Conservation (phyloP, 441 rosid genomes). For the Euphorbia neoarborescens region DNA sequence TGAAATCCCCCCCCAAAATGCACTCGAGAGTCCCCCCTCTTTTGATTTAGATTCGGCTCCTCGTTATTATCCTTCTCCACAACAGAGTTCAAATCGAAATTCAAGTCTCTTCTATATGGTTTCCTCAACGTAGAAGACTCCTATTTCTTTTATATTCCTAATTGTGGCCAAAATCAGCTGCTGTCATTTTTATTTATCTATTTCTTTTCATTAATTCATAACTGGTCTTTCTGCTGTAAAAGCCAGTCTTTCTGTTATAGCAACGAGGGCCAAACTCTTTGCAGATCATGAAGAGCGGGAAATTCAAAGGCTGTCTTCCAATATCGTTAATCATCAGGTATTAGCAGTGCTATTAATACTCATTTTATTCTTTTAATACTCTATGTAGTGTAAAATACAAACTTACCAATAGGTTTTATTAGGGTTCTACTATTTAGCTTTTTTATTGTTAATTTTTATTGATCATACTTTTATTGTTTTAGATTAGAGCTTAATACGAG, state of each 20-base stretch:
- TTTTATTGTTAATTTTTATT: background rate
- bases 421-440: too few relatives aligned
- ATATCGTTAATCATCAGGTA: slow-evolving; percentile 90
- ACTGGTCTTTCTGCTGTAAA: slow-evolving; percentile 70
- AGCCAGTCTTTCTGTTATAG: slow-evolving; percentile 88
- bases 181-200: too few relatives aligned
- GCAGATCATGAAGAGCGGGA: slow-evolving; percentile 98
- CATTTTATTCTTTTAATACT: background rate
- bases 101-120: too few relatives aligned
- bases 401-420: background rate
- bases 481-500: slow-evolving; percentile 6
- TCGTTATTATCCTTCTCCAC: too few relatives aligned
- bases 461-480: background rate
- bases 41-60: too few relatives aligned
- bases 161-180: too few relatives aligned
- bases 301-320: slow-evolving; percentile 90
- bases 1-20: too few relatives aligned
- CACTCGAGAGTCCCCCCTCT: too few relatives aligned
- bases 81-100: too few relatives aligned
- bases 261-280: slow-evolving; percentile 85
- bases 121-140: too few relatives aligned
- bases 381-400: background rate
- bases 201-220: too few relatives aligned
- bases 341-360: slow-evolving; percentile 1
- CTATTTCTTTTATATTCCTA: too few relatives aligned